phyloP scores from a whole-genome alignment of 345 rosid genomes.

The Lumnitzera littorea region DNA sequence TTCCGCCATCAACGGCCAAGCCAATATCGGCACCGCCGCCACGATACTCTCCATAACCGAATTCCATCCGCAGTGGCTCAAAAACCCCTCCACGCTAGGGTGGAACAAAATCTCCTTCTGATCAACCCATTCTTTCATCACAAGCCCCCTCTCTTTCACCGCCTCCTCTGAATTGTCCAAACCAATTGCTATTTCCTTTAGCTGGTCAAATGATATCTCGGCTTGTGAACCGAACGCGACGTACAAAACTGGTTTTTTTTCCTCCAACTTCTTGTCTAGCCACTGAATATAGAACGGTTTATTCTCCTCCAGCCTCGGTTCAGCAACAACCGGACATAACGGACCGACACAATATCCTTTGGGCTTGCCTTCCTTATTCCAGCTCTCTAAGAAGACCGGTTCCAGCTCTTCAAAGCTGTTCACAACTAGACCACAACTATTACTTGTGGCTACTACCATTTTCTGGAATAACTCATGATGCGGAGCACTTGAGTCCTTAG shows the following conservation, averaged over 20 bases:
- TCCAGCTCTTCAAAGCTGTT: conserved; percentile 73
- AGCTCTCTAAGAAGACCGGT: conserved; percentile 34
- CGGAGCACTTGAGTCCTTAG: conserved; percentile 10
- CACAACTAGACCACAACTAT: conserved; percentile 36
- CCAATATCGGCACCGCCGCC: conserved; percentile 64
- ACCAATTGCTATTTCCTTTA: conserved; percentile 47
- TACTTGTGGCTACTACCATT: neutral
- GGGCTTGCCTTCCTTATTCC: conserved; percentile 5
- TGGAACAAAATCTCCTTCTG: conserved; percentile 54
- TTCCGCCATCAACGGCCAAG: conserved; percentile 80
- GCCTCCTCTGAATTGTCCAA: conserved; percentile 51
- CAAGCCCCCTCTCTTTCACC: conserved; percentile 38
- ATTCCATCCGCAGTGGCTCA: conserved; percentile 92
- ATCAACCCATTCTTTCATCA: conserved; percentile 68
- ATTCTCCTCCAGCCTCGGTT: neutral
- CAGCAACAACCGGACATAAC: conserved; percentile 27
- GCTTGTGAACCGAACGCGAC: conserved; percentile 82
- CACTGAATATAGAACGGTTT: conserved; percentile 51
- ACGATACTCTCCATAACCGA: conserved; percentile 64
- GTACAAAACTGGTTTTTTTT: conserved; percentile 48
- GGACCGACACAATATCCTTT: conserved; percentile 56
- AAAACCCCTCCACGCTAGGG: conserved; percentile 46
- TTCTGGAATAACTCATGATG: conserved; percentile 11
- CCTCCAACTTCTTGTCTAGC: conserved; percentile 47
- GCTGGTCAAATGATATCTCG: conserved; percentile 41